Conservation (phyloP, 345 rosid genomes). For the Populus davidiana region DNA sequence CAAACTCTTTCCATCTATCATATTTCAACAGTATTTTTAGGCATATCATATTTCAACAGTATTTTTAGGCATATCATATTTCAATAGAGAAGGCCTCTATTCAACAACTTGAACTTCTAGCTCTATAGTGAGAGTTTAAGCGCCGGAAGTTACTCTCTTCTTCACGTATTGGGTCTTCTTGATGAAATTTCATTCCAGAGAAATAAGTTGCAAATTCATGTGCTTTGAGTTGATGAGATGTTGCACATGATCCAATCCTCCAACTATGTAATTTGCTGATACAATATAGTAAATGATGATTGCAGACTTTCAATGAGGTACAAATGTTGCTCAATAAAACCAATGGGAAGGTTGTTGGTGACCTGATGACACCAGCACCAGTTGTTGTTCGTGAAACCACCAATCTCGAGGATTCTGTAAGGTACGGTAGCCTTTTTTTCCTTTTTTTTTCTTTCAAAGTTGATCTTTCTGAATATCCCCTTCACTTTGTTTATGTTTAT, state of each 20-base stretch:
- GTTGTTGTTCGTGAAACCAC: conserved; percentile 74
- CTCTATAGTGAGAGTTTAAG: not conserved
- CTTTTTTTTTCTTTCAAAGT: not conserved
- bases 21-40: not conserved
- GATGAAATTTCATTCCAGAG: not conserved
- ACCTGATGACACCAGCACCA: conserved; percentile 87
- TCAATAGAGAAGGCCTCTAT: not conserved
- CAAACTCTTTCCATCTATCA: too few species aligned
- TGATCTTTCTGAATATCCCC: not conserved
- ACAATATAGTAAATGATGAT: not conserved
- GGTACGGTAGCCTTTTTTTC: conserved; percentile 34
- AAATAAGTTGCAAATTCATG: not conserved
- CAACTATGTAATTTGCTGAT: conserved; percentile 1
- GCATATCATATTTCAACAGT: not conserved
- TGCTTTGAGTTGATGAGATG: not conserved
- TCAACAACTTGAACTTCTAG: not conserved
- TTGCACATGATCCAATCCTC: not conserved
- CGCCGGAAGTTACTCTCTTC: not conserved
- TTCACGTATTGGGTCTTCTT: not conserved
- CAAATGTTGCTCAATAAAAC: conserved; percentile 86
- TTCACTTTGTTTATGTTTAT: not conserved
- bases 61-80: not conserved
- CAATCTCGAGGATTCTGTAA: conserved; percentile 91
- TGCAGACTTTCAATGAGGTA: conserved; percentile 84
- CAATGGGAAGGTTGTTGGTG: conserved; percentile 79